Percentiles rank a stretch among this genome's conserved stretches.
phyloP scores from a whole-genome alignment of 2,329 filamentous ascomycete species.

The Penicillium decumbens region DNA sequence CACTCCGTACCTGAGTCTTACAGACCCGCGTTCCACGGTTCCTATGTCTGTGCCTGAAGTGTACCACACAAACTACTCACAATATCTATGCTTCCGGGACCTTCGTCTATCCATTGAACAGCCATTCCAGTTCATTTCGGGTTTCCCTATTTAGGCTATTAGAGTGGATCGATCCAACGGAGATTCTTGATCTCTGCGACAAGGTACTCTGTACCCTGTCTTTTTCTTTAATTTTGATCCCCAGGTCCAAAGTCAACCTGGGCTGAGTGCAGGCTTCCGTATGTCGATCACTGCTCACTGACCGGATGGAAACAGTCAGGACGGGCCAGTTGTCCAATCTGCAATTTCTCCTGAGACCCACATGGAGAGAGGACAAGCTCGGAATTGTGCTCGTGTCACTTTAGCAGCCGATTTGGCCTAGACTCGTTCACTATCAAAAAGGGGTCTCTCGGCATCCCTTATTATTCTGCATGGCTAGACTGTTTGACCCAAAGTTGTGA shows the following conservation, averaged over 20 bases:
- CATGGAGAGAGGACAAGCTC: neutral
- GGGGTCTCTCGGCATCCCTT: neutral
- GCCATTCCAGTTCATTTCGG: neutral
- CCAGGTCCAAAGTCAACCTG: neutral
- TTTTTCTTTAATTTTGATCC: neutral
- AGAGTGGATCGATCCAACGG: neutral
- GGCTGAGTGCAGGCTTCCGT: neutral
- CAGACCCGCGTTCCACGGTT: conserved; percentile 1
- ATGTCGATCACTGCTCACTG: conserved; percentile 14
- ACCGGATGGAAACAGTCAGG: conserved; percentile 7
- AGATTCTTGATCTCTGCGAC: neutral
- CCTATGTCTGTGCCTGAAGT: neutral
- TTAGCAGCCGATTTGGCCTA: neutral
- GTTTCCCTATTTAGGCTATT: neutral
- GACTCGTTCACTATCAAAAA: neutral
- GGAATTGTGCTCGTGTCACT: neutral
- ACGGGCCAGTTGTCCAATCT: conserved; percentile 17
- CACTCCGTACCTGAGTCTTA: neutral
- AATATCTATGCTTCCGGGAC: no score
- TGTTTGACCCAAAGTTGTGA: neutral
- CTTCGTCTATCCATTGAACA: no score
- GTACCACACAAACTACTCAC: neutral
- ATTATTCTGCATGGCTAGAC: neutral
- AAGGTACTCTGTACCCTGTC: neutral
- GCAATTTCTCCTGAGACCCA: conserved; percentile 6